Evolutionary conservation across 495 filamentous ascomycete genomes (phyloP), one percentile per base, ranked within the genome.

Genomic region (Pseudomonodictys pantanalensis): DNA sequence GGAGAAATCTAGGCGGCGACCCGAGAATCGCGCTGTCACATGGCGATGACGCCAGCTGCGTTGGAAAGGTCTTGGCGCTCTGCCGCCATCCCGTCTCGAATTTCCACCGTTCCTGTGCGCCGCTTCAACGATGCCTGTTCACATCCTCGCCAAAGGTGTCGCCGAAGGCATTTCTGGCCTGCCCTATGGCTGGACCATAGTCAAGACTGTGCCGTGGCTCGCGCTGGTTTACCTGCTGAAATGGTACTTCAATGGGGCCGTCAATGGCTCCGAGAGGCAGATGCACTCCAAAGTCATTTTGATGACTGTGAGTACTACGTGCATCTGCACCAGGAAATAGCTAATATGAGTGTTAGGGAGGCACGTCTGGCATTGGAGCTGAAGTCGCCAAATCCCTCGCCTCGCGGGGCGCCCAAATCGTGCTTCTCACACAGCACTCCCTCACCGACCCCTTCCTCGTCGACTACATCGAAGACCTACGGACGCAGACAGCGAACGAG

Each of bases 221-320:
- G 70, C 77, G 30, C 56, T 86, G 22, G 39, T 96, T 35, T 81
- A 76, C 30, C 67, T 89, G 32, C 68, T 95, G 29, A 97, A 96
- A 76, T 77, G 78, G 69, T 95, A 86, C 75, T 88, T 86, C 69
- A 80, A 81, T 42, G 93, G 93, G 61, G 83, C 87, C 9, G 74
- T 71, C 67, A 96, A 91, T 71, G 70, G 70, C 35, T 84, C 89
- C 46, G 93, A 96, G 72, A 82, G 91, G 49, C 75, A 89, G 63
- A 91, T 97, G 89, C 89, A 95, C 68, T 88, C 88, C 12, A 91
- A 92, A 65, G 90, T 97, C 9, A 79, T 96, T 23, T 86, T 99
- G 81, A 83, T 99, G 9, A 99, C 93, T 12, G 87, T 89, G 80
- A 18, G 74, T 35, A 20, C n/a, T 39, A 50, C 18, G 2, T 52